phyloP scores from a whole-genome alignment of 2,329 filamentous ascomycete species.

The Metarhizium guizhouense region DNA sequence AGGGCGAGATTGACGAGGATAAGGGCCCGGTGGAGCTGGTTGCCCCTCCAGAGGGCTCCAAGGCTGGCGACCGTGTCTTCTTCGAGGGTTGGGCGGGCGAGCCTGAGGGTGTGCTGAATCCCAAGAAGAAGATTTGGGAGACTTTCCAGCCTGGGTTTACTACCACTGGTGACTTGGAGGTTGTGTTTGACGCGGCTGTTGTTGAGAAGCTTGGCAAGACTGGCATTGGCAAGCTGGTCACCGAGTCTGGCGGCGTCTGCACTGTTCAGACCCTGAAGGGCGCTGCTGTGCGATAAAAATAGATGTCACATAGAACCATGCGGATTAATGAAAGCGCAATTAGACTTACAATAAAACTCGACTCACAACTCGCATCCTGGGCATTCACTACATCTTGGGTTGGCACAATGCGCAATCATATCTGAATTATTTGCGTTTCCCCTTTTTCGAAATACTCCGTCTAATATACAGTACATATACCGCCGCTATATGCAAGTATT shows the following conservation, averaged over 20 bases:
- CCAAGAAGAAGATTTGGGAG: slow-evolving; percentile 99
- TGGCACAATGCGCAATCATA: background rate
- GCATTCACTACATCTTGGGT: background rate
- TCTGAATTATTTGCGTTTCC: background rate
- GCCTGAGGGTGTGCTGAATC: slow-evolving; percentile 88
- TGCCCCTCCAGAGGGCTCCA: slow-evolving; percentile 65
- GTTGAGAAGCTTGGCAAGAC: slow-evolving; percentile 71
- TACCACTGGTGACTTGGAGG: slow-evolving; percentile 71
- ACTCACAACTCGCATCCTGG: background rate
- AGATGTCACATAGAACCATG: slow-evolving; percentile 54
- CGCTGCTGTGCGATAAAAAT: slow-evolving; percentile 63
- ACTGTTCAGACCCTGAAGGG: slow-evolving; percentile 73
- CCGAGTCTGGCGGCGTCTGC: slow-evolving; percentile 70
- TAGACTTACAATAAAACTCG: background rate
- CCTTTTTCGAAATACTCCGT: background rate
- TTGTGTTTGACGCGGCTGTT: slow-evolving; percentile 72
- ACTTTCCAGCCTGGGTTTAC: slow-evolving; percentile 93
- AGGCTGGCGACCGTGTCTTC: slow-evolving; percentile 79
- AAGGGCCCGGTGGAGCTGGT: slow-evolving; percentile 90
- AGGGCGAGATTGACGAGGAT: slow-evolving; percentile 78
- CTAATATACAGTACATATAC: background rate
- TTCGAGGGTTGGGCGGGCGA: slow-evolving; percentile 94
- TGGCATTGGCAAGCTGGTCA: slow-evolving; percentile 60
- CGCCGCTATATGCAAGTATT: background rate
- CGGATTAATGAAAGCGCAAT: background rate